Evolutionary conservation across 805 yeast species (phyloP), one percentile per base, ranked within the genome.

Genomic region (Candida caryicola): DNA sequence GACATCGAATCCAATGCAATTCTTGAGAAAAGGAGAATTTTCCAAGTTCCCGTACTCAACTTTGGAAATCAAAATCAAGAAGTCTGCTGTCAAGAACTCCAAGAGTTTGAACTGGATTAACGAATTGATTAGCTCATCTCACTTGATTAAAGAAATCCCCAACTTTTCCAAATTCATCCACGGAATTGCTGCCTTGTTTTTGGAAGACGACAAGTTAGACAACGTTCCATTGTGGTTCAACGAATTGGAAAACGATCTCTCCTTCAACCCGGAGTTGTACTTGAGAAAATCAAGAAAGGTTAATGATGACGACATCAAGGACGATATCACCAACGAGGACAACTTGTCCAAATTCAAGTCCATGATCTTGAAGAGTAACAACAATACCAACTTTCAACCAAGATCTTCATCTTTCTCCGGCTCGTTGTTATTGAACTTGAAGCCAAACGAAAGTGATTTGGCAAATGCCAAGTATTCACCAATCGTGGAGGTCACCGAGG

Each of bases 151-250:
- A 57, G 97, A 89, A 60, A 90, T 91, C 44, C 96, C 97, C 39
- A 85, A 86, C 54, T 91, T 91, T 55, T 86, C 96, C 36, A 87
- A 89, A 63, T 91, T 85, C 58, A 75, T 91, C 49, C 99, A 91
- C 59, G 98, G 98, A 64, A 79, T 89, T 41, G 89, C 96, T 4
- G 74, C 88, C 2, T 72, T 91, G 45, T 91, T 82, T 57, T 77
- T 88, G 37, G 98, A 91, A 56, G 93, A 87, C 58, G 97, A 91
- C 52, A 82, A 84, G 50, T 74, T 91, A 55, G 96, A 88, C 57
- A 81, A 83, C 46, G 72, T 91, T 45, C 99, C 99, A 39, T 85
- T 89, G 60, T 91, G 99, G 99, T 73, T 88, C 48, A 86, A 95
- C 41, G 97, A 91, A 44, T 69, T 93, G 52, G 97, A 87, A 37